These are phyloP conservation scores for Entomortierella chlamydospora DNA, from an alignment of 192 early-diverging fungal species.

Conservation along the genomic window DNA sequence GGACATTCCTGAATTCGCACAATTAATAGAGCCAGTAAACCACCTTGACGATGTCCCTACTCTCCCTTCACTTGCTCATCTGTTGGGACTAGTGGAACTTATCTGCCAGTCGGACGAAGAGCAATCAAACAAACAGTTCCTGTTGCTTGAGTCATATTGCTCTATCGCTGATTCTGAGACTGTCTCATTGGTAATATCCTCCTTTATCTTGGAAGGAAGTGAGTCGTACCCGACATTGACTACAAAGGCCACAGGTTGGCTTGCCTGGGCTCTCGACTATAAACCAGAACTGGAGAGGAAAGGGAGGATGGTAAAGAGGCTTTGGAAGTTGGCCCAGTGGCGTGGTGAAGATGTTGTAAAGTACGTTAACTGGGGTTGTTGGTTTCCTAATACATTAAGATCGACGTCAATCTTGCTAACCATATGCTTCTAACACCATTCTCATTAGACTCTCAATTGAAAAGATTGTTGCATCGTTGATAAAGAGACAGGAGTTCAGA, in stretches of 20 bases:
- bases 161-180: constrained; percentile 16
- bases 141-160: constrained; percentile 27
- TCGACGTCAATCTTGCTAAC: not conserved
- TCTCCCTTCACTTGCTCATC: not conserved
- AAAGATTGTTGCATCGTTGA: constrained; percentile 18
- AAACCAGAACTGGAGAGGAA: constrained; percentile 33
- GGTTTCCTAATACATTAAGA: not conserved
- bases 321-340: constrained; percentile 32
- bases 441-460: constrained; percentile 39
- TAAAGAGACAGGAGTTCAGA: not conserved
- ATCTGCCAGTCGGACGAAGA: constrained; percentile 29
- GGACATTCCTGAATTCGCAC: constrained; percentile 20
- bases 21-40: constrained; percentile 17
- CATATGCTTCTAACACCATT: no score
- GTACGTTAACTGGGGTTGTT: constrained; percentile 6
- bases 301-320: constrained; percentile 25
- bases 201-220: constrained; percentile 15
- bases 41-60: constrained; percentile 8
- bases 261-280: constrained; percentile 29
- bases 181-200: constrained; percentile 18
- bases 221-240: constrained; percentile 16
- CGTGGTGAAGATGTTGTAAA: constrained; percentile 28
- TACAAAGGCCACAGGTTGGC: constrained; percentile 18
- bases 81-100: constrained; percentile 19
- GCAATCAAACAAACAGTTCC: constrained; percentile 15